Percentiles rank a stretch among this genome's conserved stretches.
Evolutionary conservation across 495 filamentous ascomycete species (phyloP).

Genomic region (Penicillium egyptiacum): DNA sequence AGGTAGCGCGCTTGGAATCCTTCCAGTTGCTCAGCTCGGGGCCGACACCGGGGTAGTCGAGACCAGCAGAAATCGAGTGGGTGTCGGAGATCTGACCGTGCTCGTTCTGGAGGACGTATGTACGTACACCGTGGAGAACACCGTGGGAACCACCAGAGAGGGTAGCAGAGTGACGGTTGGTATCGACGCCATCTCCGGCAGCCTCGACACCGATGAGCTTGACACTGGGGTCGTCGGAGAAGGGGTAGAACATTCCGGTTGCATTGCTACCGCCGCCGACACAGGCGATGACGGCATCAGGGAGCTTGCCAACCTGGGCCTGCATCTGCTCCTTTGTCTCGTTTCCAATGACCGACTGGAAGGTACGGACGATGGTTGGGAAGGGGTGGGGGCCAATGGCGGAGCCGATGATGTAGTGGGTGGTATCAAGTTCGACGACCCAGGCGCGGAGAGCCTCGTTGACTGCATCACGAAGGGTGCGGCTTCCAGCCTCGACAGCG

Average conservation of each 20-base stretch:
- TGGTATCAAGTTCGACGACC: conserved; percentile 85
- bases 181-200: conserved; percentile 93
- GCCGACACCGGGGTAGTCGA: conserved; percentile 96
- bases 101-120: conserved; percentile 88
- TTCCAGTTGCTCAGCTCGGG: conserved; percentile 91
- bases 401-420: conserved; percentile 95
- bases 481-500: conserved; percentile 80
- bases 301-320: conserved; percentile 73
- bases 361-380: conserved; percentile 93
- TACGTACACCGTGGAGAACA: conserved; percentile 92
- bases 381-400: conserved; percentile 96
- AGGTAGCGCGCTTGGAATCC: conserved; percentile 78
- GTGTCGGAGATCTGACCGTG: conserved; percentile 93
- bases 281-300: conserved; percentile 93
- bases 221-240: conserved; percentile 79
- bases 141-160: conserved; percentile 85
- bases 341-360: conserved; percentile 90
- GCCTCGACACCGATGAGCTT: conserved; percentile 93
- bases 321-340: conserved; percentile 91
- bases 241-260: conserved; percentile 95
- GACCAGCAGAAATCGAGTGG: conserved; percentile 93
- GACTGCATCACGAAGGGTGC: conserved; percentile 87
- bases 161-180: conserved; percentile 82
- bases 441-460: conserved; percentile 91
- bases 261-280: conserved; percentile 93